Evolutionary conservation across 2,329 filamentous ascomycete species (phyloP), one percentile per base, ranked within the genome.

Genomic region (Phaeophleospora eucalypticola): DNA sequence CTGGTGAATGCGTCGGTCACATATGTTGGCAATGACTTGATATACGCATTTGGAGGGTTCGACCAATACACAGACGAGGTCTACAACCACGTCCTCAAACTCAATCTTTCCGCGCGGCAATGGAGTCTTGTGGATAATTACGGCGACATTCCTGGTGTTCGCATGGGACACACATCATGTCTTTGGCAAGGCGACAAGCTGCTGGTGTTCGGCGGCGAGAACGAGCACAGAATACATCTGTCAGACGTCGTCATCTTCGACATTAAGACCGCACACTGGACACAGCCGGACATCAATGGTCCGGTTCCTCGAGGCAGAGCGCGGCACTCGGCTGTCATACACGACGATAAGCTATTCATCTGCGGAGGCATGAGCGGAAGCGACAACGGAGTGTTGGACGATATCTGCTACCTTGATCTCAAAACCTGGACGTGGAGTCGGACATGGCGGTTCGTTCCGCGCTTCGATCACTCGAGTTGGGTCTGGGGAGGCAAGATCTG

Each of bases 61-160:
- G 93, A 98, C 65, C 91, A 97, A 69, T 97, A 95, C 65, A 98
- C 93, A 0, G 93, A 98, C 67, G 93, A 98, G 73, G 84, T 98
- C 15, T 98, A 98, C 71, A 98, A 98, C 65, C 93, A 98, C 71
- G 93, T 98, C 35, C 76, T 98, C 54, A 84, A 83, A 60, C 73
- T 98, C 42, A 90, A 98, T 66, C 78, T 98, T 53, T 78, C 85
- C 51, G 90, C 85, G 53, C 83, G 93, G 58, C 88, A 93, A 66
- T 98, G 93, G 93, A 93, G 82, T 57, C 74, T 98, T 41, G 91
- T 98, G 16, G 93, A 97, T 71, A 98, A 98, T 69, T 98, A 95
- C 73, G 93, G 93, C 27, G 91, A 97, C 69, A 97, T 97, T 56
- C 91, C 91, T 3, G 91, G 91, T 12, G 91, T 97, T 41, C 83